A percentile compares a stretch with the other conserved stretches of the same genome.
Conservation (phyloP, 148 eudicot species). For the Silene conica region DNA sequence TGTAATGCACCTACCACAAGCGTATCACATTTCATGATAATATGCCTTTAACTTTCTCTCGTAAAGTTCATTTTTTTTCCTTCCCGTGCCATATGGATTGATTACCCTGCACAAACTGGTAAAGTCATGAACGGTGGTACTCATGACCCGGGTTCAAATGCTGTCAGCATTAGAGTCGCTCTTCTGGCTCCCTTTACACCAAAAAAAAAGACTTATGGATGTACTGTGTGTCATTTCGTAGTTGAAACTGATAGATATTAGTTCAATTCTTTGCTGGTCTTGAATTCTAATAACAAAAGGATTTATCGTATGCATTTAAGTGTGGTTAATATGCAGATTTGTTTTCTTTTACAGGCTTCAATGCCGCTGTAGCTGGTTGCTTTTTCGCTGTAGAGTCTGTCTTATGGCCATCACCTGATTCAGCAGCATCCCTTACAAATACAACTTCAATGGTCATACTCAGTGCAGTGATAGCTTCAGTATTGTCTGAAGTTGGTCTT, state of each 20-base stretch:
- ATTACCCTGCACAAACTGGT: too few species aligned
- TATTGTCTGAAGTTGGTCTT: constrained; percentile 85
- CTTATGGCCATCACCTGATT: constrained; percentile 85
- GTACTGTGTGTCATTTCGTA: too few species aligned
- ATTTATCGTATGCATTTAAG: background rate
- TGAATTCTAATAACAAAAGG: background rate
- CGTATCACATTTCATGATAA: background rate
- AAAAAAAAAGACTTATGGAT: too few species aligned
- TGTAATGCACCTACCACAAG: constrained; percentile 24
- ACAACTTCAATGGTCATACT: constrained; percentile 96
- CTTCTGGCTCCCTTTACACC: too few species aligned
- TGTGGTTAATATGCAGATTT: background rate
- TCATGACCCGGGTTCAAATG: too few species aligned
- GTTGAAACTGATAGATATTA: background rate
- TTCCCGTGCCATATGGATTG: background rate
- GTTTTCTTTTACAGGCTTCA: constrained; percentile 60
- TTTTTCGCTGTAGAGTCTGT: constrained; percentile 94
- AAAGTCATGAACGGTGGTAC: too few species aligned
- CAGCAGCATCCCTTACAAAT: constrained; percentile 68
- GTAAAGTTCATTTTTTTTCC: background rate
- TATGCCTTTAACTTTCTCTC: background rate
- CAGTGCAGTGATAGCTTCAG: constrained; percentile 90
- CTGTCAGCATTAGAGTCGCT: too few species aligned
- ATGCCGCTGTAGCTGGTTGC: constrained; percentile 97
- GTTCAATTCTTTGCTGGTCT: background rate